phyloP scores from a whole-genome alignment of 305 asterid genomes.

The Fraxinus floribunda region DNA sequence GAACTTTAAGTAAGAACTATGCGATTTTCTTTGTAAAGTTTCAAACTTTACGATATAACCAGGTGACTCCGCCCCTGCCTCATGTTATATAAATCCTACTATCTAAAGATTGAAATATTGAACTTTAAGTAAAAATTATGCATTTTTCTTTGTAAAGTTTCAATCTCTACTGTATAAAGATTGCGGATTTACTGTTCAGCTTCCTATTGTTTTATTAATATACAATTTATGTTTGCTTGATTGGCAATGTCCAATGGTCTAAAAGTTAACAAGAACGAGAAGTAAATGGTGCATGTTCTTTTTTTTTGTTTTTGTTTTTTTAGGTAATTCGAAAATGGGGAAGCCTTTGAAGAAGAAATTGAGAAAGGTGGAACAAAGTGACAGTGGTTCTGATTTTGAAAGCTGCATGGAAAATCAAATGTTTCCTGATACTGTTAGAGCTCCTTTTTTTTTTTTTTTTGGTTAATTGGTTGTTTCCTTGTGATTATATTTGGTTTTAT shows the following conservation, averaged over 20 bases:
- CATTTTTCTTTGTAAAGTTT: not conserved
- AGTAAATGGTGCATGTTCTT: not conserved
- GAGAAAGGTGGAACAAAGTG: slow-evolving; percentile 39
- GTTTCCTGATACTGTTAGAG: slow-evolving; percentile 30
- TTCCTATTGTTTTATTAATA: not conserved
- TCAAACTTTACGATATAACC: not conserved
- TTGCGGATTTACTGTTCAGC: not conserved
- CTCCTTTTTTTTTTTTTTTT: not conserved
- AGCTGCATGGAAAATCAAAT: slow-evolving; percentile 31
- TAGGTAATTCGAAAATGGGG: slow-evolving; percentile 30
- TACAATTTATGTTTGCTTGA: not conserved
- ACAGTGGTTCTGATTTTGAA: slow-evolving; percentile 49
- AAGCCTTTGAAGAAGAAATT: slow-evolving; percentile 36
- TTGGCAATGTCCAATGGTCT: not conserved
- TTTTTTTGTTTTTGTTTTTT: not conserved
- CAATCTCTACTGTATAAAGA: not conserved
- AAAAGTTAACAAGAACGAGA: not conserved
- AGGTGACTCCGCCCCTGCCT: too few species aligned
- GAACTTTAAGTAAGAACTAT: not conserved
- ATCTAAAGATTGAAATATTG: not conserved
- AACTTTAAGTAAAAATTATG: not conserved
- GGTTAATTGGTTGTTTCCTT: not conserved
- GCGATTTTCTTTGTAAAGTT: not conserved
- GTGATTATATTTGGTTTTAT: not conserved
- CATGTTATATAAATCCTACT: too few species aligned